These are phyloP conservation scores for Boechera stricta DNA, from an alignment of 345 rosid genomes.

Conservation along the genomic window DNA sequence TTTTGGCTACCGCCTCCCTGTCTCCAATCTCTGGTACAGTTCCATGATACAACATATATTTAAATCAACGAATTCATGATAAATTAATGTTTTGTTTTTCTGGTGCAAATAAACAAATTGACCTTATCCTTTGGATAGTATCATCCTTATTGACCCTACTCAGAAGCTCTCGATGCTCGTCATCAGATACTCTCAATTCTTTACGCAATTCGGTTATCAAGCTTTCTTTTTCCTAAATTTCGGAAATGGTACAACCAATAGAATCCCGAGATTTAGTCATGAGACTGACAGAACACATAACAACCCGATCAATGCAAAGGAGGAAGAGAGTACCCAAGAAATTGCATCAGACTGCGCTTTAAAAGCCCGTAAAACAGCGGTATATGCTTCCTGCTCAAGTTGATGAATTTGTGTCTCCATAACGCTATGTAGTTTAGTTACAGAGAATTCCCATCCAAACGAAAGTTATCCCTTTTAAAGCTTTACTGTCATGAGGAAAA, in stretches of 20 bases:
- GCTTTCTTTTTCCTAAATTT: slow-evolving; percentile 84
- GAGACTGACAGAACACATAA: slow-evolving; percentile 7
- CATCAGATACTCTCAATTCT: slow-evolving; percentile 95
- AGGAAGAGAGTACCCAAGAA: slow-evolving; percentile 73
- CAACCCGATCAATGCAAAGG: slow-evolving; percentile 16
- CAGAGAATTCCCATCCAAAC: slow-evolving; percentile 43
- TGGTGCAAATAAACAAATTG: slow-evolving; percentile 41
- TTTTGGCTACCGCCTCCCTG: slow-evolving; percentile 70
- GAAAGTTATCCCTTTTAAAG: slow-evolving; percentile 11
- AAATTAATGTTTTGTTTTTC: slow-evolving; percentile 10
- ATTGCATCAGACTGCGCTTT: slow-evolving; percentile 99
- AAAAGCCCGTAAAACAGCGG: slow-evolving; percentile 91
- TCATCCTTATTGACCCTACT: slow-evolving; percentile 86
- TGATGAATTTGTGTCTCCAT: slow-evolving; percentile 93
- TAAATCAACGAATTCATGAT: slow-evolving; percentile 9
- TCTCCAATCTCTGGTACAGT: slow-evolving; percentile 84
- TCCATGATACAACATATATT: slow-evolving; percentile 25
- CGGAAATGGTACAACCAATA: slow-evolving; percentile 33
- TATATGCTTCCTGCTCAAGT: slow-evolving; percentile 97
- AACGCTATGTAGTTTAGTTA: slow-evolving; percentile 42
- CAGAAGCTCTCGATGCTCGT: slow-evolving; percentile 91
- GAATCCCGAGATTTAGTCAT: slow-evolving; percentile 21
- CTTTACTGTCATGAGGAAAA: slow-evolving; percentile 16
- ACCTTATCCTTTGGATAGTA: slow-evolving; percentile 83
- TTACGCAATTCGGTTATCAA: slow-evolving; percentile 93